A percentile compares a stretch with the other conserved stretches of the same genome.
These are phyloP conservation scores for Candida dajiaensis DNA, from an alignment of 805 yeast genomes.

Conservation along the genomic window DNA sequence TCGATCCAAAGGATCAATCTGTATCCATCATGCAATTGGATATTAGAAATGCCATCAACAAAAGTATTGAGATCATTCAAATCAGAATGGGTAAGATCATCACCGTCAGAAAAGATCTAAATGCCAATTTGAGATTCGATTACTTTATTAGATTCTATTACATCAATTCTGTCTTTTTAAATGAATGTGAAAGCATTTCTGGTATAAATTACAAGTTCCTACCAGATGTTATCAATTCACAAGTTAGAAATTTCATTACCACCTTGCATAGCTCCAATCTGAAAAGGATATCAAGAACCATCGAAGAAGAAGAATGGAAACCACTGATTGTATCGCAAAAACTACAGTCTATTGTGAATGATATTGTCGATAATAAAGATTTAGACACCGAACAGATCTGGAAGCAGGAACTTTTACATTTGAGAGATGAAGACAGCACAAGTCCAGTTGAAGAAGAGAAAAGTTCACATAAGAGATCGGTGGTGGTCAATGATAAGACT, in stretches of 20 bases:
- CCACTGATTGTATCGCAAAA: slow-evolving; percentile 51
- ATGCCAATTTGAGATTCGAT: slow-evolving; percentile 48
- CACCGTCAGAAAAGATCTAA: slow-evolving; percentile 69
- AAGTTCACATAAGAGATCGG: slow-evolving; percentile 32
- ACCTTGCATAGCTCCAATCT: slow-evolving; percentile 49
- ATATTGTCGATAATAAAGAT: slow-evolving; percentile 41
- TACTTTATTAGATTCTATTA: slow-evolving; percentile 64
- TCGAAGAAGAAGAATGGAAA: slow-evolving; percentile 76
- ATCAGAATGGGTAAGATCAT: slow-evolving; percentile 72
- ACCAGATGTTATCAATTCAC: slow-evolving; percentile 61
- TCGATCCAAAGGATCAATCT: slow-evolving; percentile 28
- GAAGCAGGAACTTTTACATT: slow-evolving; percentile 32
- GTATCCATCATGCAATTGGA: slow-evolving; percentile 53
- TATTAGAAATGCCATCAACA: slow-evolving; percentile 56
- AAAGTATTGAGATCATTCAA: slow-evolving; percentile 67
- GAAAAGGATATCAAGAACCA: slow-evolving; percentile 37
- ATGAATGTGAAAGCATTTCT: slow-evolving; percentile 78
- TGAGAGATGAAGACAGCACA: slow-evolving; percentile 3
- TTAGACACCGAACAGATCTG: slow-evolving; percentile 42
- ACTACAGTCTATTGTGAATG: slow-evolving; percentile 45
- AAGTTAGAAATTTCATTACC: slow-evolving; percentile 52
- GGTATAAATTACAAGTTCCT: slow-evolving; percentile 56
- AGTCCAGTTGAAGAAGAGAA: slow-evolving; percentile 3
- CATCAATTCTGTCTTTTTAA: slow-evolving; percentile 60
- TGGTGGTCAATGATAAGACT: slow-evolving; percentile 47